Percentiles rank a stretch among this genome's conserved stretches.
Conservation (phyloP, 1,284 basidiomycete genomes). For the Fistulinella staudtii region DNA sequence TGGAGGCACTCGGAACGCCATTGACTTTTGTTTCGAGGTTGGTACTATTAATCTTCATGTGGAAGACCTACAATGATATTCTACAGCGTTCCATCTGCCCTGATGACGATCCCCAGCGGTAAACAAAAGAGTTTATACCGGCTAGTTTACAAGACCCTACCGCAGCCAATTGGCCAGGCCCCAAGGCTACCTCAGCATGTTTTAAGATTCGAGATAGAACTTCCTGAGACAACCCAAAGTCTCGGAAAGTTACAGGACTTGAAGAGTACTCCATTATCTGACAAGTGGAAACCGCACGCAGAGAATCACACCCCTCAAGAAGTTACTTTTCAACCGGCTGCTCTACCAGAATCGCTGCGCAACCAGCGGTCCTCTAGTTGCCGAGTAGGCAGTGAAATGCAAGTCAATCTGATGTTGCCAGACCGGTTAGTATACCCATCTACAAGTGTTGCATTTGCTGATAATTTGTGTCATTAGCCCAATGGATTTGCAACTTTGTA, state of each 20-base stretch:
- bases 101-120: slow-evolving; percentile 36
- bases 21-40: slow-evolving; percentile 57
- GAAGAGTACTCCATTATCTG: neutral
- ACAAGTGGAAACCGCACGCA: neutral
- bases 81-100: slow-evolving; percentile 43
- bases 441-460: slow-evolving; percentile 7
- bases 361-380: slow-evolving; percentile 6
- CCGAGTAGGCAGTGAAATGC: slow-evolving; percentile 25
- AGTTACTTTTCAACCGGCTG: neutral
- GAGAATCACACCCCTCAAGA: neutral
- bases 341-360: neutral
- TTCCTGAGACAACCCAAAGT: slow-evolving; percentile 12
- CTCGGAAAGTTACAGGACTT: neutral
- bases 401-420: slow-evolving; percentile 52
- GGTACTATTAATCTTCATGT: slow-evolving; percentile 8
- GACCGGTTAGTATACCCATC: slow-evolving; percentile 43
- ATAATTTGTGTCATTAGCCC: slow-evolving; percentile 34
- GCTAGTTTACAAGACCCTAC: slow-evolving; percentile 49
- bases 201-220: slow-evolving; percentile 39
- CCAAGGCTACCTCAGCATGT: slow-evolving; percentile 16
- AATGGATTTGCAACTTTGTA: slow-evolving; percentile 47
- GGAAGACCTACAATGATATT: slow-evolving; percentile 1
- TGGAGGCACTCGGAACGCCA: slow-evolving; percentile 34
- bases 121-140: slow-evolving; percentile 47
- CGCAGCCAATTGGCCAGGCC: slow-evolving; percentile 10